A percentile compares a stretch with the other conserved stretches of the same genome.
These are phyloP conservation scores for Teratosphaeria pseudoeucalypti DNA, from an alignment of 2,329 filamentous ascomycete genomes.

Conservation along the genomic window DNA sequence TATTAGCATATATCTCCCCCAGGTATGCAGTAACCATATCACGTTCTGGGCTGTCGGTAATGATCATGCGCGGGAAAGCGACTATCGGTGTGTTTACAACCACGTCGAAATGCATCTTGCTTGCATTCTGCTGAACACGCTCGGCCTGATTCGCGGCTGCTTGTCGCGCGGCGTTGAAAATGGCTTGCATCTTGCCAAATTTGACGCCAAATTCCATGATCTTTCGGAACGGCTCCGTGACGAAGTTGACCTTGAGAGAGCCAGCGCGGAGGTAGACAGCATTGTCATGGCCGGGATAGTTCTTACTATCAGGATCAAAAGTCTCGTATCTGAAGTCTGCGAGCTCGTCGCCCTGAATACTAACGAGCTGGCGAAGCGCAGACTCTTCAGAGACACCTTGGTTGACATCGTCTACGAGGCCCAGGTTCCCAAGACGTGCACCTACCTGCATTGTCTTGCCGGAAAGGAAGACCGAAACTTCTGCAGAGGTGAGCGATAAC, in stretches of 20 bases:
- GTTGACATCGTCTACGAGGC: constrained; percentile 86
- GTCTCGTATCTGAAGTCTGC: constrained; percentile 98
- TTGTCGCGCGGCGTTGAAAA: constrained; percentile 93
- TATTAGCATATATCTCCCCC: constrained; percentile 94
- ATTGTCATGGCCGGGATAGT: constrained; percentile 90
- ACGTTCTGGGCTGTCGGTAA: constrained; percentile 57
- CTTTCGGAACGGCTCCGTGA: constrained; percentile 94
- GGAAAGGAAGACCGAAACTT: constrained; percentile 79
- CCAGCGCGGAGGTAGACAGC: constrained; percentile 84
- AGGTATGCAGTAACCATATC: constrained; percentile 87
- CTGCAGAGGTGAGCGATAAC: constrained; percentile 80
- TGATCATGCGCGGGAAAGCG: constrained; percentile 74
- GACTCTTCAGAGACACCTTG: constrained; percentile 75
- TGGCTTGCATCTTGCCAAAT: constrained; percentile 98
- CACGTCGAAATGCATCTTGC: constrained; percentile 87
- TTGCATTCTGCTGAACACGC: constrained; percentile 82
- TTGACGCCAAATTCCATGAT: constrained; percentile 97
- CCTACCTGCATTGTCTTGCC: constrained; percentile 80
- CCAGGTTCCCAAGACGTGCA: constrained; percentile 77
- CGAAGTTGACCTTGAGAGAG: constrained; percentile 92
- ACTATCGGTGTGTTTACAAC: constrained; percentile 91
- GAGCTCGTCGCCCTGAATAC: constrained; percentile 89
- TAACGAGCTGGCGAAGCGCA: constrained; percentile 73
- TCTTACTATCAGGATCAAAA: constrained; percentile 64
- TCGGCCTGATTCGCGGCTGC: constrained; percentile 89